phyloP scores from a whole-genome alignment of 139 green algal genomes.

The Tetradesmus lagerheimii region DNA sequence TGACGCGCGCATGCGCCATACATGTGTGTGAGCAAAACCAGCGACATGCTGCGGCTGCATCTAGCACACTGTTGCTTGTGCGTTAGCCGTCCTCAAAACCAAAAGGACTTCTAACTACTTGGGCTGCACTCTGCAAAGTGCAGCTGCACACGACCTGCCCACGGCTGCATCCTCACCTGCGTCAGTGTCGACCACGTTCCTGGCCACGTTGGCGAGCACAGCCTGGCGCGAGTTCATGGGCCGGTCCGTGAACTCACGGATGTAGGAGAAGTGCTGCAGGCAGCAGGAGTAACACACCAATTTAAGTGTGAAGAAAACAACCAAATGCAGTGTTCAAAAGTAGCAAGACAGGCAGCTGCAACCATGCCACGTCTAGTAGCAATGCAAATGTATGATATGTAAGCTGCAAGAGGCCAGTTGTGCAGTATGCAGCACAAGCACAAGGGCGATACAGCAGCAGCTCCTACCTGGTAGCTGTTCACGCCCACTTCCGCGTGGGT shows the following conservation, averaged over 20 bases:
- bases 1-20: too few relatives aligned
- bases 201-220: constrained; percentile 54
- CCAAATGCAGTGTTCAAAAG: too few relatives aligned
- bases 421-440: background rate
- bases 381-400: too few relatives aligned
- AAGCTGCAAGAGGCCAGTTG: background rate
- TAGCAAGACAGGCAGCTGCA: background rate
- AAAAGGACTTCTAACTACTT: too few relatives aligned
- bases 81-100: too few relatives aligned
- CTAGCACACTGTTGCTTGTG: too few relatives aligned
- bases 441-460: background rate
- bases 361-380: too few relatives aligned
- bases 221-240: constrained; percentile 58
- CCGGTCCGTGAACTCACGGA: constrained; percentile 70
- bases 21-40: too few relatives aligned
- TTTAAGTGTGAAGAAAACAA: background rate
- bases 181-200: constrained; percentile 57
- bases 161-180: constrained; percentile 34
- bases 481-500: constrained; percentile 68
- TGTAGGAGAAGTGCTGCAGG: constrained; percentile 42
- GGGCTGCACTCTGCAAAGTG: too few relatives aligned
- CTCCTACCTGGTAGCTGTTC: constrained; percentile 63
- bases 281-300: background rate
- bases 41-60: too few relatives aligned
- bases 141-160: too few relatives aligned